phyloP scores from a whole-genome alignment of 768 basidiomycete genomes.

The Boletus fagicola region DNA sequence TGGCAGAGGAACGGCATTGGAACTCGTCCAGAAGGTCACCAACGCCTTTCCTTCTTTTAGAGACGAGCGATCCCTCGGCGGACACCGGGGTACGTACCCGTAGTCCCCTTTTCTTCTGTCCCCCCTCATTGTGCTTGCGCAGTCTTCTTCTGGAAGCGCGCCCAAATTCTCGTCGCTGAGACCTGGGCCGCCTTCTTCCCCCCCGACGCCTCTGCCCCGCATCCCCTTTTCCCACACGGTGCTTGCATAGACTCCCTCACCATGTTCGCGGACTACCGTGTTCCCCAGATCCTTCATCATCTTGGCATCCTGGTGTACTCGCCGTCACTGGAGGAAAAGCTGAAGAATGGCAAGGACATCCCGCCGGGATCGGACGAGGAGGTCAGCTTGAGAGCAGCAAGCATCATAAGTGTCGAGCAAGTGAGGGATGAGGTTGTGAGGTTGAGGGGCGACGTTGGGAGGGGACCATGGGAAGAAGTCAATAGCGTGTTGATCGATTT shows the following conservation, averaged over 20 bases:
- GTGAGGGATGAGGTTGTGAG: conserved; percentile 58
- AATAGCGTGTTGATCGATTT: conserved; percentile 88
- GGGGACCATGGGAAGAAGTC: conserved; percentile 28
- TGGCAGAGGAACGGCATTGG: conserved; percentile 67
- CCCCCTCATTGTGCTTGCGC: not conserved
- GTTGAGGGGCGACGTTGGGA: conserved; percentile 31
- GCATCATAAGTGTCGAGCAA: conserved; percentile 76
- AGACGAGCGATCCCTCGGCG: conserved; percentile 61
- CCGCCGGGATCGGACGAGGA: conserved; percentile 64
- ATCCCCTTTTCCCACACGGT: conserved; percentile 73
- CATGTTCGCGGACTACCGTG: conserved; percentile 94
- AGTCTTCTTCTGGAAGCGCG: conserved; percentile 89
- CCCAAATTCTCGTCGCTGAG: conserved; percentile 89
- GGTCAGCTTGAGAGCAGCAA: conserved; percentile 74
- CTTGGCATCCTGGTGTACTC: conserved; percentile 75
- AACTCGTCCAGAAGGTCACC: conserved; percentile 68
- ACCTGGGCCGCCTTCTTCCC: conserved; percentile 92
- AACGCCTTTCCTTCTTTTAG: conserved; percentile 74
- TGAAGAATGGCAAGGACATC: conserved; percentile 46
- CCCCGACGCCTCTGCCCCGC: conserved; percentile 38
- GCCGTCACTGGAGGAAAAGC: conserved; percentile 48
- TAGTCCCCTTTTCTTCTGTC: not conserved
- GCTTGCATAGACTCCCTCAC: conserved; percentile 70
- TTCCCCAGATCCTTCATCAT: conserved; percentile 89
- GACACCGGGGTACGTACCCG: conserved; percentile 50